A percentile compares a stretch with the other conserved stretches of the same genome.
Conservation (phyloP, 2,329 filamentous ascomycete species). For the Lachnellula subtilissima region DNA sequence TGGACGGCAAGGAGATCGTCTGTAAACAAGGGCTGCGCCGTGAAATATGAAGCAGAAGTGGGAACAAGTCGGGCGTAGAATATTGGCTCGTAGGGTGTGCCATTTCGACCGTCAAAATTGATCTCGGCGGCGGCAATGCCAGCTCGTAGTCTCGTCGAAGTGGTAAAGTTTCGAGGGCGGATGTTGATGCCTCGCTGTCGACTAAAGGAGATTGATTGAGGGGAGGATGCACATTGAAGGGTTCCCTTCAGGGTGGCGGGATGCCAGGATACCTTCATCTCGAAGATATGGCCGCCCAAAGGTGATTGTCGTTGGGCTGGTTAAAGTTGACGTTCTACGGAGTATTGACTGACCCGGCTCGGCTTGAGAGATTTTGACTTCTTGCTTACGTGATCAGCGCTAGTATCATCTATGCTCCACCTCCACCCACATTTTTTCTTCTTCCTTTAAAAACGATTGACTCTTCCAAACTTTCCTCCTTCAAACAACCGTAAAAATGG, state of each 20-base stretch:
- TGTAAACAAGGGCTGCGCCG: conserved; percentile 76
- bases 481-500: conserved; percentile 46
- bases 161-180: conserved; percentile 25
- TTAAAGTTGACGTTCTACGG: neutral
- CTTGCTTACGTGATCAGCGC: neutral
- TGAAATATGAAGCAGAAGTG: conserved; percentile 90
- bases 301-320: conserved; percentile 1
- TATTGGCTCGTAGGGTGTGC: conserved; percentile 28
- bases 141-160: conserved; percentile 26
- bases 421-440: neutral
- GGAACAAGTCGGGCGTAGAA: conserved; percentile 70
- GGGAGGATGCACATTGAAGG: conserved; percentile 19
- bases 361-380: neutral
- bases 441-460: neutral
- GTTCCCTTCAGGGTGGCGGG: conserved; percentile 24
- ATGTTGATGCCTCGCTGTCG: conserved; percentile 13
- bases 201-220: conserved; percentile 10
- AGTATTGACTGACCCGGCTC: too few species aligned
- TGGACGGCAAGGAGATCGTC: conserved; percentile 75
- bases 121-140: conserved; percentile 42
- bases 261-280: conserved; percentile 31
- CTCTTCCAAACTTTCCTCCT: neutral
- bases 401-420: neutral
- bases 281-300: conserved; percentile 14
- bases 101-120: conserved; percentile 32